Conservation (phyloP, 257 asterid species). For the Lavandula angustifolia region DNA sequence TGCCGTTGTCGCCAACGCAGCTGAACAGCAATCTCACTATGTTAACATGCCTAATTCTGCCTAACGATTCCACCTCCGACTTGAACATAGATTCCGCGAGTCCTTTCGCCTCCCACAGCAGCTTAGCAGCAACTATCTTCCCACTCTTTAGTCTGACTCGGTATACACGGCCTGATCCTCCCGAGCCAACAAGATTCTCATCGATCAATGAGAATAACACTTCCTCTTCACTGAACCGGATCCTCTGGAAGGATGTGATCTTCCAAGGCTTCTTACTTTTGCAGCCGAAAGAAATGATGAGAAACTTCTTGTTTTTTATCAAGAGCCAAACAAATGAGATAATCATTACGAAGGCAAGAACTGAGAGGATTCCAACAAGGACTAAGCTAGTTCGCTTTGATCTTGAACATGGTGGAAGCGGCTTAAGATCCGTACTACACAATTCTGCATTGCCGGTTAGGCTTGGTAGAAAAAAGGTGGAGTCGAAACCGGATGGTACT, state of each 20-base stretch:
- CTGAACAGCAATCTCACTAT: slow-evolving; percentile 31
- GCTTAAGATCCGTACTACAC: slow-evolving; percentile 24
- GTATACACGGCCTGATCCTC: slow-evolving; percentile 30
- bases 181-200: slow-evolving; percentile 27
- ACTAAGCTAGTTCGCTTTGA: slow-evolving; percentile 23
- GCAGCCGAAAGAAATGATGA: not conserved
- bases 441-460: slow-evolving; percentile 30
- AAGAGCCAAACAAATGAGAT: slow-evolving; percentile 29
- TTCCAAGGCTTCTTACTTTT: slow-evolving; percentile 25
- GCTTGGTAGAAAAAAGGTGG: slow-evolving; percentile 13
- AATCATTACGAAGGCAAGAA: slow-evolving; percentile 24
- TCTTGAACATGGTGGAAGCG: slow-evolving; percentile 28
- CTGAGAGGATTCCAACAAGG: slow-evolving; percentile 24
- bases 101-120: slow-evolving; percentile 32
- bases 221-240: slow-evolving; percentile 26
- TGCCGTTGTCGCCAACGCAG: slow-evolving; percentile 20
- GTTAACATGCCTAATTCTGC: slow-evolving; percentile 29
- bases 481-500: slow-evolving; percentile 25
- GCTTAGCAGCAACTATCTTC: slow-evolving; percentile 31
- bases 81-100: slow-evolving; percentile 27
- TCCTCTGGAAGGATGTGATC: slow-evolving; percentile 27
- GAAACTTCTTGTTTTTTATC: slow-evolving; percentile 29
- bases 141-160: slow-evolving; percentile 33
- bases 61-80: slow-evolving; percentile 32
- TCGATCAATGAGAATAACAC: slow-evolving; percentile 33